A percentile compares a stretch with the other conserved stretches of the same genome.
Conservation (phyloP, 2,329 filamentous ascomycete species). For the Xylariaceae sp. region DNA sequence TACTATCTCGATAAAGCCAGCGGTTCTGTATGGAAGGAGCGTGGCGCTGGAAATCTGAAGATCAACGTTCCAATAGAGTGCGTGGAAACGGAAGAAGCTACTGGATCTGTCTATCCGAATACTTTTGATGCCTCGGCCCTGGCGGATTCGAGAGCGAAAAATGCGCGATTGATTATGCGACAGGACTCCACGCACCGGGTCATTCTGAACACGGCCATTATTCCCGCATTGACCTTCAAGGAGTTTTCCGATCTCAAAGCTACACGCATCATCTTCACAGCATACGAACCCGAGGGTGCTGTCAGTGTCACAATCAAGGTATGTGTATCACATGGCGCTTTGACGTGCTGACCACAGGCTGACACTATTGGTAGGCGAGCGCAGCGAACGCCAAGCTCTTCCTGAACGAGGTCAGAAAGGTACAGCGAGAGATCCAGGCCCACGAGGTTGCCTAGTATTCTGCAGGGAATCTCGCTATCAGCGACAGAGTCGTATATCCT, state of each 20-base stretch:
- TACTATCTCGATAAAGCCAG: conserved; percentile 68
- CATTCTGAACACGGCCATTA: conserved; percentile 77
- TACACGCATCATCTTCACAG: conserved; percentile 61
- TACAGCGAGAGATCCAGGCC: conserved; percentile 48
- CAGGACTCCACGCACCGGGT: conserved; percentile 85
- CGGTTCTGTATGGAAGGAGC: conserved; percentile 83
- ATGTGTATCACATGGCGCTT: conserved; percentile 22
- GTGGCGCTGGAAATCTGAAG: conserved; percentile 77
- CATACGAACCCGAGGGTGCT: conserved; percentile 53
- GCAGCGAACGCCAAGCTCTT: conserved; percentile 48
- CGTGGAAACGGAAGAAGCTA: conserved; percentile 48
- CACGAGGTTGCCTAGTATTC: conserved; percentile 26
- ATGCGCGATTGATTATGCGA: conserved; percentile 77
- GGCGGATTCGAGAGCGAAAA: conserved; percentile 44
- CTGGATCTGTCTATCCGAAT: conserved; percentile 42
- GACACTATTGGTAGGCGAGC: conserved; percentile 40
- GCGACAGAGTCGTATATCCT: not conserved
- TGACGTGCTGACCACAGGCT: not conserved
- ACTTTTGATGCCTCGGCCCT: conserved; percentile 52
- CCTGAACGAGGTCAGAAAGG: conserved; percentile 42
- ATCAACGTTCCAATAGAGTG: conserved; percentile 65
- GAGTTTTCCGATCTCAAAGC: conserved; percentile 69
- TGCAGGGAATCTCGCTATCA: conserved; percentile 10
- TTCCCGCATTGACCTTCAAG: conserved; percentile 73
- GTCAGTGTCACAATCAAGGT: conserved; percentile 59